These are phyloP conservation scores for Phytophthora fragariaefolia DNA, from an alignment of 352 stramenopile genomes.

Conservation along the genomic window DNA sequence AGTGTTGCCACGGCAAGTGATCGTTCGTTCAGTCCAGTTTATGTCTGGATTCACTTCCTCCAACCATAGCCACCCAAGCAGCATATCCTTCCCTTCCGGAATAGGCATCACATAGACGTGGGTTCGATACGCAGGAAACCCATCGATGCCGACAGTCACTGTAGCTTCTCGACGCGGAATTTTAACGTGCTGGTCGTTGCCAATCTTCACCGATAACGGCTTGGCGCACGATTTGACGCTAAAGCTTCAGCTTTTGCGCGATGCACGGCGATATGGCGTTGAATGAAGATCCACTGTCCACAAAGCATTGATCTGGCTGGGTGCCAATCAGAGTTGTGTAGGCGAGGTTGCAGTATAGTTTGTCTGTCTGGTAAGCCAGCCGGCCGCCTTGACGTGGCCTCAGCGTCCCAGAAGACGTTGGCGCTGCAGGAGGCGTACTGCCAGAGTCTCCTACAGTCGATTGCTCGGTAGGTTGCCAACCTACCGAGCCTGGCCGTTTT, in stretches of 20 bases:
- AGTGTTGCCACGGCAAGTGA: neutral
- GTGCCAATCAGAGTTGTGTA: neutral
- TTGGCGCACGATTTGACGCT: neutral
- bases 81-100: slow-evolving; percentile 5
- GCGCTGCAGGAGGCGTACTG: slow-evolving; percentile 1
- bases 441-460: neutral
- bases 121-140: slow-evolving; percentile 3
- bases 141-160: neutral
- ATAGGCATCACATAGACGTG: slow-evolving; percentile 4
- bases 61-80: neutral
- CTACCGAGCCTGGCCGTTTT: slow-evolving; percentile 20
- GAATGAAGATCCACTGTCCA: slow-evolving; percentile 7
- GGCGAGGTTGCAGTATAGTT: slow-evolving; percentile 21
- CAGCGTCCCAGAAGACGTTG: neutral
- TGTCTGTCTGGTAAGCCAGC: slow-evolving; percentile 8
- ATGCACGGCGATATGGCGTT: slow-evolving; percentile 2
- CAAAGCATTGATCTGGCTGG: neutral
- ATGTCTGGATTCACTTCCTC: slow-evolving; percentile 1
- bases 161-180: neutral
- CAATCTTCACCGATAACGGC: slow-evolving; percentile 4
- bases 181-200: neutral
- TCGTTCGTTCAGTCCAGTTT: slow-evolving; percentile 1
- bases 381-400: neutral
- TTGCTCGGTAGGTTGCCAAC: slow-evolving; percentile 20
- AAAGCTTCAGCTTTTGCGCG: neutral